phyloP scores from a whole-genome alignment of 306 rosid genomes.

The Acmispon strigosus region DNA sequence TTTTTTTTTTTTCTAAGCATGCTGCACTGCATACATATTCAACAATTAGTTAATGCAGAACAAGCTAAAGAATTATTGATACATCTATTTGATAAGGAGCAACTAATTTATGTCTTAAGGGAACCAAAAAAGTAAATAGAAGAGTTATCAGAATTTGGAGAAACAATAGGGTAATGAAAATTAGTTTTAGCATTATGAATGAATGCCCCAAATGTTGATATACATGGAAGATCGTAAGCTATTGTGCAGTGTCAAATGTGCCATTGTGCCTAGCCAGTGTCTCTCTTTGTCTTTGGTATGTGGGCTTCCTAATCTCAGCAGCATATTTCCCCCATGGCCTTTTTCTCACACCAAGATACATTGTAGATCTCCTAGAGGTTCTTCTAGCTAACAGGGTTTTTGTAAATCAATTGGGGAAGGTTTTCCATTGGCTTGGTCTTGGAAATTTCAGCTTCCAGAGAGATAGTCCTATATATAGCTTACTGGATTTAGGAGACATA shows the following conservation, averaged over 20 bases:
- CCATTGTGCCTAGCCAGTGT: slow-evolving; percentile 39
- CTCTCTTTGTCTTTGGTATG: no score
- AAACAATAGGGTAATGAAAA: slow-evolving; percentile 22
- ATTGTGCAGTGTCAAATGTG: slow-evolving; percentile 31
- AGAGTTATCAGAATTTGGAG: neutral
- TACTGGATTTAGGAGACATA: neutral
- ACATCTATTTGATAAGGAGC: no score
- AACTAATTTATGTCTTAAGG: no score
- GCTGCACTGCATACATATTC: no score
- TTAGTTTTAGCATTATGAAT: slow-evolving; percentile 14
- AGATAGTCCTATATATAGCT: slow-evolving; percentile 5
- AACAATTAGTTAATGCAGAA: no score
- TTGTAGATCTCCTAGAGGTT: slow-evolving; percentile 16
- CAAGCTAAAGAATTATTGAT: no score
- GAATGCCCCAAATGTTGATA: slow-evolving; percentile 20
- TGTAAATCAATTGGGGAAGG: slow-evolving; percentile 14
- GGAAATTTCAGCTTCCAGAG: neutral
- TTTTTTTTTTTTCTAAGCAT: no score
- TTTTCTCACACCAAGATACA: slow-evolving; percentile 27
- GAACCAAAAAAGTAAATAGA: neutral
- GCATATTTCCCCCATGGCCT: slow-evolving; percentile 33
- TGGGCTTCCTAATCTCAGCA: slow-evolving; percentile 33
- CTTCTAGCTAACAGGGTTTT: slow-evolving; percentile 15
- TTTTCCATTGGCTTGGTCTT: slow-evolving; percentile 20
- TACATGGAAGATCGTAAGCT: slow-evolving; percentile 28